phyloP scores from a whole-genome alignment of 106 monocot genomes.

The Allium fistulosum region DNA sequence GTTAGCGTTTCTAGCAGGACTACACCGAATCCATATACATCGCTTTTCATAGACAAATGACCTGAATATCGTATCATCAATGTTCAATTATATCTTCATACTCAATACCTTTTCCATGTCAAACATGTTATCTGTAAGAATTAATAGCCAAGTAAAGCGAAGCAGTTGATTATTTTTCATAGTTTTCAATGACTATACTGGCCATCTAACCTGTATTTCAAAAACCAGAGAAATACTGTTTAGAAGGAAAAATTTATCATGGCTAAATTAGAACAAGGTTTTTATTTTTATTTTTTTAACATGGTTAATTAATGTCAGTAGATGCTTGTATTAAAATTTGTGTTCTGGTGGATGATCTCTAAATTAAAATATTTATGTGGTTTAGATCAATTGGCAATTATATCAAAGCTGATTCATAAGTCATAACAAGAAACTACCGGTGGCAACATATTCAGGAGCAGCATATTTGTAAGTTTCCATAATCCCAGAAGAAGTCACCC shows the following conservation, averaged over 20 bases:
- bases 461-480: slow-evolving; percentile 55
- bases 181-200: neutral
- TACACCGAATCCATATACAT: slow-evolving; percentile 82
- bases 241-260: no score
- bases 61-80: slow-evolving; percentile 24
- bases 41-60: slow-evolving; percentile 67
- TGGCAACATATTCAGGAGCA: neutral
- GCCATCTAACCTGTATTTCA: no score
- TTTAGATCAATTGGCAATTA: no score
- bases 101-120: neutral
- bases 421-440: neutral
- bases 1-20: slow-evolving; percentile 65
- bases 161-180: neutral
- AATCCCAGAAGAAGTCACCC: slow-evolving; percentile 47
- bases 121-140: no score
- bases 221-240: no score
- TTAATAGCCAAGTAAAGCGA: neutral
- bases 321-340: no score
- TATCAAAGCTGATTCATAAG: no score
- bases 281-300: no score
- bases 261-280: no score
- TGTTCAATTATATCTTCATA: neutral
- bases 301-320: neutral
- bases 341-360: no score
- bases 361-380: no score